Base-by-base conservation (phyloP, 306 rosid species). In the Alnus rubra region DNA sequence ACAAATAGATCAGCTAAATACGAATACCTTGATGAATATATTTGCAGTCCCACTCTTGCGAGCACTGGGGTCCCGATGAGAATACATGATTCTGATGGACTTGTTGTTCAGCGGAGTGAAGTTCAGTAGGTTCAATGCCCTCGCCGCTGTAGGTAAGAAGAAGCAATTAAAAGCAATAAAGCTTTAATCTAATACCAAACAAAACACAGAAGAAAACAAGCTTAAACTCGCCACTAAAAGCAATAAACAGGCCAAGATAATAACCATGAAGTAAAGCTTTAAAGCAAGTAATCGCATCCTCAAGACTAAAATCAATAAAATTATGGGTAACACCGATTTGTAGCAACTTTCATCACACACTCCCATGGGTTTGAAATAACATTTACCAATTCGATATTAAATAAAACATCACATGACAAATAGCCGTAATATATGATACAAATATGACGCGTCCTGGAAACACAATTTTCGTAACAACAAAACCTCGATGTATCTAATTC, bases 11-110 rank as follows among this genome's bases (percentile, higher is more conserved):
- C 56, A 67, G 72, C 13, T 2, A 31, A 49, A 58, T 28, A 16
- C 4, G 7, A 2, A 42, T 59, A 90, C 94, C 97, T 88, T 86
- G 73, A 89, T 86, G 83, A 90, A 90, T 73, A 92, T 92, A 79
- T 88, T 88, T 8, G 77, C 89, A 31, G 90, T 77, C 19, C 97
- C 93, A 73, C 94, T 90, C 84, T 89, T 90, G 74, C 95, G 81
- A 77, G 78, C 73, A 73, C 90, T 87, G 60, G 97, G 94, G 83
- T 86, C 92, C 58, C 97, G 86, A 69, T 88, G 90, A 56, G 94
- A 90, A 82, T 89, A 88, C 93, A 87, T 81, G 51, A 89, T 68
- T 72, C 93, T 80, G 74, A 89, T 92, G 63, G 87, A 48, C 42
- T 80, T 90, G 92, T 74, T 88, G 82, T 85, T 87, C 84, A 90